These are phyloP conservation scores for Naganishia kalamii DNA, from an alignment of 768 basidiomycete genomes.

Conservation along the genomic window DNA sequence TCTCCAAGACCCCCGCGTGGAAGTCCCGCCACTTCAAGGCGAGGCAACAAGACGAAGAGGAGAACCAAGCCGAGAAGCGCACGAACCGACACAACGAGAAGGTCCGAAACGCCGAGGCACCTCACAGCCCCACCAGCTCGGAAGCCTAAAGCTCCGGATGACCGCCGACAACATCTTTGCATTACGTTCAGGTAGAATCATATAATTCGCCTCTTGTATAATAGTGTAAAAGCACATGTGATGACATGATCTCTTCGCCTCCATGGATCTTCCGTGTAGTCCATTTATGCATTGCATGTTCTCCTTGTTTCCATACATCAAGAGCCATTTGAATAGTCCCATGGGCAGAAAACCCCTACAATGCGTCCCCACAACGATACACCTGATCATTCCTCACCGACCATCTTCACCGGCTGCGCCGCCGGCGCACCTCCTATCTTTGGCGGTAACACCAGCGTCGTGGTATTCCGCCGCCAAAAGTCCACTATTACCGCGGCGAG, in stretches of 20 bases:
- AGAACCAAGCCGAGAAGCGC: slow-evolving; percentile 12
- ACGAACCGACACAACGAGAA: slow-evolving; percentile 15
- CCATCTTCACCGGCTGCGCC: slow-evolving; percentile 21
- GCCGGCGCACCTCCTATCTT: slow-evolving; percentile 28
- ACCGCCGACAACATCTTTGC: neutral
- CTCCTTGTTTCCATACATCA: too few species aligned
- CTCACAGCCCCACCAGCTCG: slow-evolving; percentile 12
- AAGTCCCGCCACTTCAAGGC: slow-evolving; percentile 31
- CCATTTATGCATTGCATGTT: too few species aligned
- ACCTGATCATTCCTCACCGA: slow-evolving; percentile 21
- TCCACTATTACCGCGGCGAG: slow-evolving; percentile 74
- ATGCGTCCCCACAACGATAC: too few species aligned
- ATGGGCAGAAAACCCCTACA: too few species aligned
- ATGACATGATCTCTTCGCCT: neutral
- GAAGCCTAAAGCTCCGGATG: neutral
- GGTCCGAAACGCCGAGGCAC: neutral
- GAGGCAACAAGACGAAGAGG: slow-evolving; percentile 27
- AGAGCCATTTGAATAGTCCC: too few species aligned
- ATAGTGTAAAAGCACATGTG: neutral
- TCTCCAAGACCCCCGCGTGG: slow-evolving; percentile 40
- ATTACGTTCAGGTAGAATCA: neutral
- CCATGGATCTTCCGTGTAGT: too few species aligned
- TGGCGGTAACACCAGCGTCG: slow-evolving; percentile 38
- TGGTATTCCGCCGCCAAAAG: slow-evolving; percentile 78
- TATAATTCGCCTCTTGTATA: neutral